Base-by-base conservation (phyloP, 331 rosid species). In the Prunus yedoensis region DNA sequence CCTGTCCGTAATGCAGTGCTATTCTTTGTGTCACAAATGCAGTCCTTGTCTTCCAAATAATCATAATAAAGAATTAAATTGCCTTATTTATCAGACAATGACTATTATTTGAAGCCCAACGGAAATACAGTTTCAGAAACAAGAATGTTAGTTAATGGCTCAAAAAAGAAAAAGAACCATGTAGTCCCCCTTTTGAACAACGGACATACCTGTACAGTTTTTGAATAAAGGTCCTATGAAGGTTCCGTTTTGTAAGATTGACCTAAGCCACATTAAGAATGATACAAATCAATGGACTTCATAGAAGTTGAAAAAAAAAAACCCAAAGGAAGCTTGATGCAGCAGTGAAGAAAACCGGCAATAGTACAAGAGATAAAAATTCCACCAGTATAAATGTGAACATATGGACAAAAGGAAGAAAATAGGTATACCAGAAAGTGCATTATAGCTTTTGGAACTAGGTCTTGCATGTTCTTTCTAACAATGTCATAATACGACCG, bases 371-470 rank as follows among this genome's bases (percentile, higher is more conserved):
- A 20, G 12, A 20, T 54, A 6, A 21, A 13, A 0, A 43, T 20
- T 23, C 45, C 61, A 28, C 25, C 54, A 49, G 58, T n/a, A 71
- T 28, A 56, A 64, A 45, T 18, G 13, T 5, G 28, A 46, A 25
- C 28, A 23, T 0, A 35, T 43, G 23, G 62, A 71, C 27, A 46
- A 79, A 38, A 66, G 32, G 21, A 18, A 2, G 51, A 27, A 66
- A 18, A 58, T 18, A 16, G 51, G 70, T 70, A 4, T 74, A 78
- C 89, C 87, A 86, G 73, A 78, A 80, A 86, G 74, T 86, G 87
- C 89, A 86, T 86, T 49, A 86, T 77, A 60, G 87, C 78, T 80
- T 86, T 86, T 20, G 89, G 89, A 53, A 86, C 87, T 11, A 64
- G 80, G 68, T 86, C 87, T 74, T 83, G 81, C 21, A 74, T 71